phyloP scores from a whole-genome alignment of 2,329 filamentous ascomycete species.

The Colletotrichum sp. region DNA sequence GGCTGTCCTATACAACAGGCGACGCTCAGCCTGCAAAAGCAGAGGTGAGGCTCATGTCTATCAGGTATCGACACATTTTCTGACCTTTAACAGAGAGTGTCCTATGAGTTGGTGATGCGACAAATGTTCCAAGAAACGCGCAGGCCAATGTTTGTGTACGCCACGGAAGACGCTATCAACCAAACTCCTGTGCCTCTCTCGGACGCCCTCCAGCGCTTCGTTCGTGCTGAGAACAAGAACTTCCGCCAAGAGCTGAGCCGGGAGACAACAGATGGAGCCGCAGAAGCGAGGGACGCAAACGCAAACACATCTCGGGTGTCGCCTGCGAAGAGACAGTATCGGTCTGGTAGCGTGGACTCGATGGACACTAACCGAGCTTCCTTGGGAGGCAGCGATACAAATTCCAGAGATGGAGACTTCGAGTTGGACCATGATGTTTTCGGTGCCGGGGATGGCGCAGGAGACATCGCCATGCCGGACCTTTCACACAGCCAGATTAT shows the following conservation, averaged over 20 bases:
- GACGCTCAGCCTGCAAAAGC: slow-evolving; percentile 48
- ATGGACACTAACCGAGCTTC: slow-evolving; percentile 53
- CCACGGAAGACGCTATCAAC: slow-evolving; percentile 53
- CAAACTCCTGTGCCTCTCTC: slow-evolving; percentile 40
- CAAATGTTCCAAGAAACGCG: slow-evolving; percentile 54
- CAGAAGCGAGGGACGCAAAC: neutral
- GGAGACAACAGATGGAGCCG: slow-evolving; percentile 32
- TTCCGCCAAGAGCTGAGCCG: slow-evolving; percentile 56
- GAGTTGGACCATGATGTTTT: slow-evolving; percentile 26
- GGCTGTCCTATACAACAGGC: slow-evolving; percentile 46
- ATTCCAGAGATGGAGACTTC: slow-evolving; percentile 20
- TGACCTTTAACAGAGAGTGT: slow-evolving; percentile 48
- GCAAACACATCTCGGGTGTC: slow-evolving; percentile 31
- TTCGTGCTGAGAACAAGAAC: slow-evolving; percentile 55
- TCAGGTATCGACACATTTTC: neutral
- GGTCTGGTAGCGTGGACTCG: slow-evolving; percentile 50
- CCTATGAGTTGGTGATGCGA: slow-evolving; percentile 47
- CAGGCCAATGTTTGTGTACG: slow-evolving; percentile 56
- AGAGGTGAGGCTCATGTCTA: slow-evolving; percentile 45
- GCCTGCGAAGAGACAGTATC: slow-evolving; percentile 51
- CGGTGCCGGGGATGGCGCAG: slow-evolving; percentile 26
- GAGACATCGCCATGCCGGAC: slow-evolving; percentile 32
- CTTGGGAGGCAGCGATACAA: slow-evolving; percentile 33
- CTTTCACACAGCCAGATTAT: slow-evolving; percentile 5
- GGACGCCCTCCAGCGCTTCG: slow-evolving; percentile 47